A percentile compares a stretch with the other conserved stretches of the same genome.
Evolutionary conservation across 2,329 filamentous ascomycete genomes (phyloP).

Genomic region (Emmonsia crescens): DNA sequence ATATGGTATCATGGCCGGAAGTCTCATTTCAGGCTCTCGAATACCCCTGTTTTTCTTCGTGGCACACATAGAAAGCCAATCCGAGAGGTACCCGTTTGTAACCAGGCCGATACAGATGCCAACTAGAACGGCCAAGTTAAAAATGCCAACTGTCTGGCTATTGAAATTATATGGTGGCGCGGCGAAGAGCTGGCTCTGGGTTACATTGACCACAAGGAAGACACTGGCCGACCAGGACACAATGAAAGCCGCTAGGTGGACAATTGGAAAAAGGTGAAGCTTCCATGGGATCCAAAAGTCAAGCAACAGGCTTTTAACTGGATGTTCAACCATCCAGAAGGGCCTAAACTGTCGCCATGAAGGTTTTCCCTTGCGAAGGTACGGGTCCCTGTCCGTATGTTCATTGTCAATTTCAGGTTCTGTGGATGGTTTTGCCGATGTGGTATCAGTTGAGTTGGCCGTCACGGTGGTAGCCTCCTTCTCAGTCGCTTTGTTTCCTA

Average conservation of each 20-base stretch:
- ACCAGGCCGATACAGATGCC: conserved; percentile 45
- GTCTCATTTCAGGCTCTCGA: conserved; percentile 48
- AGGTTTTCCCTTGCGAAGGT: conserved; percentile 46
- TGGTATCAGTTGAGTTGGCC: not conserved
- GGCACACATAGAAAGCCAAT: conserved; percentile 46
- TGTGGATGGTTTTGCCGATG: conserved; percentile 8
- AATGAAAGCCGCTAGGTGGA: conserved; percentile 51
- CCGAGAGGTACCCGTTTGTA: conserved; percentile 45
- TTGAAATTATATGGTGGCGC: conserved; percentile 46
- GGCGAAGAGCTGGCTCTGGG: conserved; percentile 44
- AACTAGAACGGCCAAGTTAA: conserved; percentile 47
- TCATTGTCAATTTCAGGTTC: conserved; percentile 12
- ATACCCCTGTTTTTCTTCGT: conserved; percentile 45
- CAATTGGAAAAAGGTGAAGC: conserved; percentile 51
- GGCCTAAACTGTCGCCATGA: conserved; percentile 46
- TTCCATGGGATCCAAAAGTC: conserved; percentile 54
- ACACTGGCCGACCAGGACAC: conserved; percentile 49
- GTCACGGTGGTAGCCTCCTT: not conserved
- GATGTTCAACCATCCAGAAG: conserved; percentile 40
- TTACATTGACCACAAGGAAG: conserved; percentile 53
- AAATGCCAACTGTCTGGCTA: conserved; percentile 42
- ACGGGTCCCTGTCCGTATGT: conserved; percentile 39
- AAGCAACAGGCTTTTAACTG: conserved; percentile 34
- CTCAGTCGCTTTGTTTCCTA: not conserved
- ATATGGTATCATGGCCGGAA: conserved; percentile 48